A percentile compares a stretch with the other conserved stretches of the same genome.
These are phyloP conservation scores for Dendrostoma leiphaemia DNA, from an alignment of 2,329 filamentous ascomycete species.

Conservation along the genomic window DNA sequence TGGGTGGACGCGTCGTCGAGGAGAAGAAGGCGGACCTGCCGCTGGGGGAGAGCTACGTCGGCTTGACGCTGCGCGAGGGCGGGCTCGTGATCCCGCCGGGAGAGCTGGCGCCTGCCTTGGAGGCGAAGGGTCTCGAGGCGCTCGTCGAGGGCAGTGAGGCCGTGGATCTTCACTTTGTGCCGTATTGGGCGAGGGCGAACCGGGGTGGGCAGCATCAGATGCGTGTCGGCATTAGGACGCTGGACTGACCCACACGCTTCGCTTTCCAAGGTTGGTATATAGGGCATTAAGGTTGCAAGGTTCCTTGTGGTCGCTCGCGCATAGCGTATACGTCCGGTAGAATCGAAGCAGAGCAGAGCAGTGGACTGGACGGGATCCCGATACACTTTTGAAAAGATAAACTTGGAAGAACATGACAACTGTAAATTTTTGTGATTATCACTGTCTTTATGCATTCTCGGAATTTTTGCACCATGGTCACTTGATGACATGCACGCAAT, in stretches of 20 bases:
- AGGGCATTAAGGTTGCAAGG: too few relatives aligned
- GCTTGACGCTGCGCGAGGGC: not conserved
- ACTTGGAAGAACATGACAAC: too few relatives aligned
- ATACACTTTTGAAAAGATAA: too few relatives aligned
- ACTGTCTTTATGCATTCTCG: too few relatives aligned
- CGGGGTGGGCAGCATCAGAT: constrained; percentile 31
- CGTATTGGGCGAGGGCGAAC: constrained; percentile 55
- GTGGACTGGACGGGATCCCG: too few relatives aligned
- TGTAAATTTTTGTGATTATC: too few relatives aligned
- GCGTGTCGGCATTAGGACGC: constrained; percentile 14
- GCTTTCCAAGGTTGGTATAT: too few relatives aligned
- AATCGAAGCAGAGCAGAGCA: too few relatives aligned
- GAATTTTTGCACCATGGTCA: too few relatives aligned
- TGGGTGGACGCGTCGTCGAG: not conserved
- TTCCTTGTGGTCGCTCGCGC: too few relatives aligned
- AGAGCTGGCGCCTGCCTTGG: constrained; percentile 9
- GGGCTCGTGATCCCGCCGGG: constrained; percentile 3
- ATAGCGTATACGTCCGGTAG: too few relatives aligned
- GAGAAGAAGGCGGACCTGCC: constrained; percentile 24
- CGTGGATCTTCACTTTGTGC: constrained; percentile 45
- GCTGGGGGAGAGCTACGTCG: constrained; percentile 22
- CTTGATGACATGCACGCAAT: too few relatives aligned
- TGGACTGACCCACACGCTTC: not conserved
- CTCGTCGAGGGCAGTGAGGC: constrained; percentile 13
- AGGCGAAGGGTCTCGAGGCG: constrained; percentile 21